These are phyloP conservation scores for Bipolaris gigantea DNA, from an alignment of 2,329 filamentous ascomycete species.

Conservation along the genomic window DNA sequence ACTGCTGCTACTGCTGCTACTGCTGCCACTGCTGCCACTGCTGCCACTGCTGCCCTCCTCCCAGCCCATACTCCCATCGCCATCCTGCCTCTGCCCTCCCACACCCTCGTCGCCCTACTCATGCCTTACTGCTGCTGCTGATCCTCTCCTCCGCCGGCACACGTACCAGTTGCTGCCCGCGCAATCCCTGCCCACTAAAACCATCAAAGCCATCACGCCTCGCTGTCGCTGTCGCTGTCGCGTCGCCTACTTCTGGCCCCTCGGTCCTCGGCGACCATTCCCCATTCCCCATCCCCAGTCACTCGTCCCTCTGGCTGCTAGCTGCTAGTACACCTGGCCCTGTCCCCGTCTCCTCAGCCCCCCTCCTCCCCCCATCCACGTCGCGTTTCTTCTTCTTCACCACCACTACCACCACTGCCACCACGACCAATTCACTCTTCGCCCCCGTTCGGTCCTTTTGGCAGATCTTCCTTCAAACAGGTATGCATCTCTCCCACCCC, in stretches of 20 bases:
- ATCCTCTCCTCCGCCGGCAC: no score
- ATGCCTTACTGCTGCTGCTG: background rate
- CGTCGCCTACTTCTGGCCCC: background rate
- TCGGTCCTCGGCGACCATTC: background rate
- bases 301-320: background rate
- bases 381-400: background rate
- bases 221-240: background rate
- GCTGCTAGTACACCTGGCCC: slow-evolving; percentile 1
- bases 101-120: background rate
- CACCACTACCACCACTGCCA: background rate
- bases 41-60: slow-evolving; percentile 5
- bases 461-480: background rate
- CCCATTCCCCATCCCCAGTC: background rate
- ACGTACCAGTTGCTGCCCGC: no score
- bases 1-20: slow-evolving; percentile 5
- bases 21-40: slow-evolving; percentile 7
- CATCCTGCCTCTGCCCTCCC: slow-evolving; percentile 3
- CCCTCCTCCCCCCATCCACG: background rate
- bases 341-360: background rate
- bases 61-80: slow-evolving; percentile 1
- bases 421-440: background rate
- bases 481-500: slow-evolving; percentile 12
- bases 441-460: background rate
- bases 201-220: background rate
- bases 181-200: background rate